Evolutionary conservation across 164 flowering plant species (phyloP).

Genomic region (Annona cherimola): DNA sequence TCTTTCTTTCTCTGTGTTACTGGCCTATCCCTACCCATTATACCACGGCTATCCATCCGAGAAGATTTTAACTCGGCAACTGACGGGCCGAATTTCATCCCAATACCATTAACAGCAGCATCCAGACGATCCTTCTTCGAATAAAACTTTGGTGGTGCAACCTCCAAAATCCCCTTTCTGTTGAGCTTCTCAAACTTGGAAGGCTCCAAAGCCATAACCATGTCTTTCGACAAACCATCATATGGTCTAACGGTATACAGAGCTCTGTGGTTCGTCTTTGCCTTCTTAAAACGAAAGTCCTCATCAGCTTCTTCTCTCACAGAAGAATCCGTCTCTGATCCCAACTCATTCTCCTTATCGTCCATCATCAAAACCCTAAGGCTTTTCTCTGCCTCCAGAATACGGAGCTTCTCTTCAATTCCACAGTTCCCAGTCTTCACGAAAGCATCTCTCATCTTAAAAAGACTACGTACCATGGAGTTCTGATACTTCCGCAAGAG

Average conservation of each 20-base stretch:
- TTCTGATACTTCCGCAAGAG: slow-evolving; percentile 71
- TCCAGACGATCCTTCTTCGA: slow-evolving; percentile 20
- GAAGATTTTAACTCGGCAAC: slow-evolving; percentile 23
- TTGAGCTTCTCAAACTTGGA: slow-evolving; percentile 39
- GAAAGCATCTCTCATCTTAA: slow-evolving; percentile 15
- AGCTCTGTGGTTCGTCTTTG: slow-evolving; percentile 31
- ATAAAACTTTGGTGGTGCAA: slow-evolving; percentile 32
- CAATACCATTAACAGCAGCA: slow-evolving; percentile 9
- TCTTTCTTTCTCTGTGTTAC: slow-evolving; percentile 46
- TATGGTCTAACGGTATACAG: slow-evolving; percentile 25
- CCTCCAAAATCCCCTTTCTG: slow-evolving; percentile 54
- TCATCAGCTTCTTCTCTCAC: slow-evolving; percentile 58
- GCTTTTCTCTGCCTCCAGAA: slow-evolving; percentile 41
- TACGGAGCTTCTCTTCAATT: slow-evolving; percentile 15
- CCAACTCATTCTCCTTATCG: slow-evolving; percentile 36
- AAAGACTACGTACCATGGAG: slow-evolving; percentile 40
- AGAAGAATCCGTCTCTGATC: slow-evolving; percentile 48
- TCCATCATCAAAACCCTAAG: slow-evolving; percentile 48
- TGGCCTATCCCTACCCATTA: slow-evolving; percentile 19
- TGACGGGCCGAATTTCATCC: slow-evolving; percentile 31
- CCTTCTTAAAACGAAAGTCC: slow-evolving; percentile 37
- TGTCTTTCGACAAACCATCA: slow-evolving; percentile 32
- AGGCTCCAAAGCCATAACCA: slow-evolving; percentile 13
- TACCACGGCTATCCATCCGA: slow-evolving; percentile 15
- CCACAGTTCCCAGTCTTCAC: slow-evolving; percentile 8